Evolutionary conservation across 495 filamentous ascomycete species (phyloP).

Genomic region (Aspergillus egyptiacus): DNA sequence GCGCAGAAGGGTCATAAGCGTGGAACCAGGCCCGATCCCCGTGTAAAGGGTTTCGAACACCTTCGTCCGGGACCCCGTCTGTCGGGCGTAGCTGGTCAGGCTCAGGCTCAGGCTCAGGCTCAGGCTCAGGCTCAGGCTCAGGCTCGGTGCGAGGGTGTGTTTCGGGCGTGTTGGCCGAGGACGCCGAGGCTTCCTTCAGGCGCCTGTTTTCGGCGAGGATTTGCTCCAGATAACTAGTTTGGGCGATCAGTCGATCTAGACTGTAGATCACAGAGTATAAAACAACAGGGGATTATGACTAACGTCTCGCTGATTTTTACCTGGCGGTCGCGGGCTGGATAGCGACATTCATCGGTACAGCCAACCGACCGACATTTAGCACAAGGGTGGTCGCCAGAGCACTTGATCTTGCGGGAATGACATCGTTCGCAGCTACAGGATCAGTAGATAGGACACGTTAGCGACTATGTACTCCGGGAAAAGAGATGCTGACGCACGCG

Average conservation of each 20-base stretch:
- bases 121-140: too few species aligned
- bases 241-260: background rate
- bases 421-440: conserved; percentile 37
- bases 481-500: conserved; percentile 24
- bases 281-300: conserved; percentile 14
- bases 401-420: conserved; percentile 44
- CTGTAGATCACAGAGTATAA: background rate
- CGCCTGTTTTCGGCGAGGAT: conserved; percentile 35
- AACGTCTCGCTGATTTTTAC: conserved; percentile 43
- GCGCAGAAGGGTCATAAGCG: conserved; percentile 36
- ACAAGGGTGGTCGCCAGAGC: conserved; percentile 39
- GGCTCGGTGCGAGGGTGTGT: conserved; percentile 14
- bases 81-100: conserved; percentile 19
- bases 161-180: conserved; percentile 30
- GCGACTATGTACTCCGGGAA: background rate
- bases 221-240: conserved; percentile 31
- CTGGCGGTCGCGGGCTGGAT: conserved; percentile 37
- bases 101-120: too few species aligned
- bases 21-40: conserved; percentile 43
- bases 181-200: conserved; percentile 32
- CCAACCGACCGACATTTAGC: conserved; percentile 34
- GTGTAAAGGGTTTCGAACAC: conserved; percentile 35
- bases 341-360: conserved; percentile 35
- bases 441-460: background rate
- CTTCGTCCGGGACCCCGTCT: conserved; percentile 25